Conservation (phyloP, 805 yeast species). For the Metschnikowia bowlesiae region DNA sequence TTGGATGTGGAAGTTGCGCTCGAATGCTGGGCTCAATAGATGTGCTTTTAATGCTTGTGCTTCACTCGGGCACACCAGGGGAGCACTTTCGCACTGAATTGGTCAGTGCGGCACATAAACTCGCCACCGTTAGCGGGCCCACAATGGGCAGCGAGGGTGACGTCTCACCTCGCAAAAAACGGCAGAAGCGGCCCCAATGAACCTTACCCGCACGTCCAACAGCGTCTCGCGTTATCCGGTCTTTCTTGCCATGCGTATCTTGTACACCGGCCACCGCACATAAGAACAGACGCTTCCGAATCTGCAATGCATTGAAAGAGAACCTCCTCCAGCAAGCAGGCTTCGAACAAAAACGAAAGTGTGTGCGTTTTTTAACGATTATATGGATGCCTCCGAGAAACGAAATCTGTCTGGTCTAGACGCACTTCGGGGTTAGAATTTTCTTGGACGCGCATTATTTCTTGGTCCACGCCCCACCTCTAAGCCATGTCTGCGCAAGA, state of each 20-base stretch:
- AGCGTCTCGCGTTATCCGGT: background rate
- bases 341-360: too few relatives aligned
- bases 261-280: background rate
- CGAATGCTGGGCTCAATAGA: background rate
- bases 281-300: background rate
- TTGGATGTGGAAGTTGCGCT: background rate
- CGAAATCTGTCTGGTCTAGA: background rate
- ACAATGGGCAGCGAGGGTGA: background rate
- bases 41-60: background rate
- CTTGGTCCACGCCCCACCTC: slow-evolving; percentile 3
- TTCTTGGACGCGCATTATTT: slow-evolving; percentile 4
- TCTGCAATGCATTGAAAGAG: too few relatives aligned
- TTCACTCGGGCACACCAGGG: background rate
- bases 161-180: background rate
- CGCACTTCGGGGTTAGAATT: background rate
- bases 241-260: background rate
- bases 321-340: too few relatives aligned
- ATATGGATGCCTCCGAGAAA: background rate
- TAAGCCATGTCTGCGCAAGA: background rate
- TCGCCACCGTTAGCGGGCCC: background rate
- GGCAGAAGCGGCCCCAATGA: background rate
- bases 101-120: slow-evolving; percentile 1
- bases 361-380: too few relatives aligned
- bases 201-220: background rate
- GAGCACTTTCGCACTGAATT: slow-evolving; percentile 1